Evolutionary conservation across 176 grass and related monocot genomes (phyloP).

Genomic region (Eragrostis curvula): DNA sequence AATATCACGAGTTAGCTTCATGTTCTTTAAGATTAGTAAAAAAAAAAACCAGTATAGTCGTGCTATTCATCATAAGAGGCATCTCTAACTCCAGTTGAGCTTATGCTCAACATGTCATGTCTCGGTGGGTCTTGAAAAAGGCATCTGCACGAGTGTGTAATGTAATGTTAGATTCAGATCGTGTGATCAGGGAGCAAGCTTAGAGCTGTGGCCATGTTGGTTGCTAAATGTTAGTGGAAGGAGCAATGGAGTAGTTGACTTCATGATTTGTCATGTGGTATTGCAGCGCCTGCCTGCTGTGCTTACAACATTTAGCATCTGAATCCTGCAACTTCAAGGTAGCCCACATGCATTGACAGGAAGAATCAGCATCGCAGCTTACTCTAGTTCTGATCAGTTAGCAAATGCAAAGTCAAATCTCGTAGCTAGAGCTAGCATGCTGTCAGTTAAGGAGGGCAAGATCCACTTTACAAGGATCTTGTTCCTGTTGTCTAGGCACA

Average conservation of each 20-base stretch:
- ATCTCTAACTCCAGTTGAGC: neutral
- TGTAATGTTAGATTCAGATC: slow-evolving; percentile 5
- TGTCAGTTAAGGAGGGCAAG: neutral
- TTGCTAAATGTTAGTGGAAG: neutral
- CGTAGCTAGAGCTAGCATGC: slow-evolving; percentile 11
- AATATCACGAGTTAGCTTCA: too few relatives aligned
- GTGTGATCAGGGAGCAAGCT: neutral
- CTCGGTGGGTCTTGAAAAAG: neutral
- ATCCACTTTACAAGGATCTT: slow-evolving; percentile 23
- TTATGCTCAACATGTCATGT: slow-evolving; percentile 15
- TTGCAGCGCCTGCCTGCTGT: slow-evolving; percentile 3
- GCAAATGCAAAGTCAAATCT: neutral
- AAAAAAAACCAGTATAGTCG: too few relatives aligned
- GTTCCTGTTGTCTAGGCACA: slow-evolving; percentile 26
- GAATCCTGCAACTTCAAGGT: neutral
- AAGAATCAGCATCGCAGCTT: slow-evolving; percentile 16
- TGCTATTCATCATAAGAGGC: neutral
- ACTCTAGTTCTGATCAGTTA: neutral
- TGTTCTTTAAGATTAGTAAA: too few relatives aligned
- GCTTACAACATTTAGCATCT: slow-evolving; percentile 13
- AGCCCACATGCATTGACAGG: neutral
- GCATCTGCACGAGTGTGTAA: slow-evolving; percentile 4
- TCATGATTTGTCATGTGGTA: neutral
- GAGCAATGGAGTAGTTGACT: neutral
- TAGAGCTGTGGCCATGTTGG: neutral